Evolutionary conservation across 768 basidiomycete species (phyloP).

Genomic region (Nidularia pulvinata): DNA sequence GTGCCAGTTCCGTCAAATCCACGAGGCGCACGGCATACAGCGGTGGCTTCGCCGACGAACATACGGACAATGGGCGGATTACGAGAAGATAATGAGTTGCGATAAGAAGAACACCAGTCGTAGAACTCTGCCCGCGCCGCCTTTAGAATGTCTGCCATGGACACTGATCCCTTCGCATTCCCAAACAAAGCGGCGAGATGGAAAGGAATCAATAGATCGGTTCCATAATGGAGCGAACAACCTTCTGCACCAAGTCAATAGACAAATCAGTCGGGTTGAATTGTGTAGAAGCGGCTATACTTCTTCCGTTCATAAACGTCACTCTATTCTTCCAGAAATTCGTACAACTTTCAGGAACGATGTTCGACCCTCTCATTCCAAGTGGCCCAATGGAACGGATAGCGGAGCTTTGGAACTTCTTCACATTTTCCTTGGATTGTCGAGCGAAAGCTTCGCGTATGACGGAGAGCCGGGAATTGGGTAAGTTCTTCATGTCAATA

Average conservation of each 20-base stretch:
- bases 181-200: slow-evolving; percentile 31
- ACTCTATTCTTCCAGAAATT: slow-evolving; percentile 30
- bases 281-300: slow-evolving; percentile 15
- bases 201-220: slow-evolving; percentile 38
- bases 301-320: slow-evolving; percentile 11
- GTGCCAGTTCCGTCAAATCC: slow-evolving; percentile 3
- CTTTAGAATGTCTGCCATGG: slow-evolving; percentile 18
- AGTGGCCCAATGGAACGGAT: slow-evolving; percentile 6
- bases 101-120: slow-evolving; percentile 27
- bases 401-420: neutral
- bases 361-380: neutral
- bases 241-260: slow-evolving; percentile 34
- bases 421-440: slow-evolving; percentile 6
- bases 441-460: slow-evolving; percentile 10
- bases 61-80: slow-evolving; percentile 30
- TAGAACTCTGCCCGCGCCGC: slow-evolving; percentile 29
- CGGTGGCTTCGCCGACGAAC: slow-evolving; percentile 35
- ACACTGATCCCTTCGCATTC: slow-evolving; percentile 10
- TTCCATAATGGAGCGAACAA: slow-evolving; percentile 41
- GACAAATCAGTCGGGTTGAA: slow-evolving; percentile 47
- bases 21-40: slow-evolving; percentile 21
- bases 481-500: slow-evolving; percentile 14
- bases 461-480: slow-evolving; percentile 3
- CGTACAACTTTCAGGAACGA: slow-evolving; percentile 5
- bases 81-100: slow-evolving; percentile 1